Base-by-base conservation (phyloP, 495 filamentous ascomycete species). In the Tetracladium setigerum region DNA sequence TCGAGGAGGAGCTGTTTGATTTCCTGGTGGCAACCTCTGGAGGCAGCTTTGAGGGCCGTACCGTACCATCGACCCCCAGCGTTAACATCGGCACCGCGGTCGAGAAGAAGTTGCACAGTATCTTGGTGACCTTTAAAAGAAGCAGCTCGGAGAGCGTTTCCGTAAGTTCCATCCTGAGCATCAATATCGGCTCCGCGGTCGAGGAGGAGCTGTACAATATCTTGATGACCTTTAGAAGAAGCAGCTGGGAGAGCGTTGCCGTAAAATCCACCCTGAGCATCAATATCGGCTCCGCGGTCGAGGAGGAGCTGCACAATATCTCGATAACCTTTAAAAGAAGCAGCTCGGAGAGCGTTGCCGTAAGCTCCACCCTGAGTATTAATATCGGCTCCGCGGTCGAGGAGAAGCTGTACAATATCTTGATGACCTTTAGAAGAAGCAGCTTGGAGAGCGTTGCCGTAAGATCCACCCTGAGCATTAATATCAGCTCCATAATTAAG, bases 21-120 rank as follows among this genome's bases (percentile, higher is more conserved):
- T 18, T 37, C 5, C 14, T 38, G 36, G 7, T 30, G 31, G 30
- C 39, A 30, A n/a, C 22, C 17, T 10, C 2, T 32, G 3, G 46
- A 16, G 36, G 47, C 47, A 15, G 12, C 22, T 17, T 50, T 17
- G 8, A 43, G 16, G 24, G 49, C 49, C 34, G 17, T 51, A 31
- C 34, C 42, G n/a, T 30, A 38, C 11, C 17, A 2, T 38, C 49
- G 34, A 32, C 18, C 33, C 19, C 14, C 13, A 15, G 9, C 12
- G 33, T 49, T 44, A 2, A 45, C 41, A 38, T 44, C 44, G 14
- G 44, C 50, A 8, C 50, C 50, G 2, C 38, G 10, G 6, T 44
- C 17, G 12, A 52, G 27, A 22, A 52, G 31, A 11, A 46, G 38
- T 27, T 27, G 22, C 22, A 27, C 7, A 27, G 22, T 44, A 5